Conservation (phyloP, 2,329 filamentous ascomycete species). For the Apiospora hydei region DNA sequence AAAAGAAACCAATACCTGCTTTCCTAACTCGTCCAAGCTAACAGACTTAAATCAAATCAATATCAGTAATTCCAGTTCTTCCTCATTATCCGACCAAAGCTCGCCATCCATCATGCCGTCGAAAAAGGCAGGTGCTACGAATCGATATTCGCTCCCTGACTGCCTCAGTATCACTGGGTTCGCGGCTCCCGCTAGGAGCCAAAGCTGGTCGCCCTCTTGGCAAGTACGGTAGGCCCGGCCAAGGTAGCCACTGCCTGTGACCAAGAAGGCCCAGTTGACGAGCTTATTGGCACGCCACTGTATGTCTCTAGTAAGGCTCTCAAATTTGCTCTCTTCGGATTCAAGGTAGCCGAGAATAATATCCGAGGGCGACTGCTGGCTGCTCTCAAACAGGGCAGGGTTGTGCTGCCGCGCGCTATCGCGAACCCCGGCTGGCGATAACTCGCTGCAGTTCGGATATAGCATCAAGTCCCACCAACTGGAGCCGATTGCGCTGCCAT, state of each 20-base stretch:
- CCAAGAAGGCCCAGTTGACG: neutral
- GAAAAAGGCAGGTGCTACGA: neutral
- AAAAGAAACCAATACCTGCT: too few relatives aligned
- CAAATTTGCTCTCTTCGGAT: neutral
- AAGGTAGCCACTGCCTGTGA: neutral
- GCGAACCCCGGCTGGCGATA: neutral
- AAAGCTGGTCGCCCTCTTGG: neutral
- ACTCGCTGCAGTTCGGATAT: neutral
- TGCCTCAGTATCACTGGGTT: neutral
- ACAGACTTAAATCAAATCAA: neutral
- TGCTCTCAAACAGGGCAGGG: neutral
- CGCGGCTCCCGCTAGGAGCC: neutral
- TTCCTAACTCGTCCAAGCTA: too few relatives aligned
- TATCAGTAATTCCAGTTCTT: neutral
- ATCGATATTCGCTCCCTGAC: neutral
- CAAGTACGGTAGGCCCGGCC: neutral
- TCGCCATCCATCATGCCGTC: constrained; percentile 1
- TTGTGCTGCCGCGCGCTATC: neutral
- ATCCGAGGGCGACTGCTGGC: neutral
- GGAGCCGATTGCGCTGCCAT: fast-evolving
- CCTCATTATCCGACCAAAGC: neutral
- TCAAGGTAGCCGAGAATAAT: neutral
- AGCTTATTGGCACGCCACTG: neutral
- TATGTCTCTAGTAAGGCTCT: neutral
- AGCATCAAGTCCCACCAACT: neutral